phyloP scores from a whole-genome alignment of 2,329 filamentous ascomycete species.

The Cercospora sp. region DNA sequence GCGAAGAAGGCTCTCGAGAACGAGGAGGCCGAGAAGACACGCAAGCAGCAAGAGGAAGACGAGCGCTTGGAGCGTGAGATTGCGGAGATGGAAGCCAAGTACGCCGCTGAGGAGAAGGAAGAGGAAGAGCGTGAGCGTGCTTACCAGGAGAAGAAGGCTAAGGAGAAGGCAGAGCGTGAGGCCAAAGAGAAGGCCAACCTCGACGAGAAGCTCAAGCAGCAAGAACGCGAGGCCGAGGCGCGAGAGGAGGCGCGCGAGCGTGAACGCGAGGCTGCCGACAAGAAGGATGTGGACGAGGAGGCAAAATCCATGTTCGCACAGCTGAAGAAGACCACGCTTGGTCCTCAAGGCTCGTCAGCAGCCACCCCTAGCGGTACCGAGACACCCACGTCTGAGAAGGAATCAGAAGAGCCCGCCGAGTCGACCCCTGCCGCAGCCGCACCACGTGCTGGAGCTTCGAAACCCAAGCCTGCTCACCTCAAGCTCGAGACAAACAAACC shows the following conservation, averaged over 20 bases:
- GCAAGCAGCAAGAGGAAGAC: constrained; percentile 44
- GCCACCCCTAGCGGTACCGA: constrained; percentile 35
- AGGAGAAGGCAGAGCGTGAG: constrained; percentile 73
- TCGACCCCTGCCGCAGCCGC: constrained; percentile 27
- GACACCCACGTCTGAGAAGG: constrained; percentile 47
- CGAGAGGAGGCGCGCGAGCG: constrained; percentile 48
- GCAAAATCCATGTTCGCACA: constrained; percentile 51
- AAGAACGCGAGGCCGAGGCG: constrained; percentile 53
- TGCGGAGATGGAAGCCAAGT: constrained; percentile 57
- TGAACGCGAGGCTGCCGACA: constrained; percentile 35
- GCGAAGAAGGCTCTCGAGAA: constrained; percentile 39
- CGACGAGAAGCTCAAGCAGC: constrained; percentile 55
- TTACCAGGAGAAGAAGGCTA: constrained; percentile 37
- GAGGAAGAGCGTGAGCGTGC: constrained; percentile 45
- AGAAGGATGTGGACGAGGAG: constrained; percentile 38
- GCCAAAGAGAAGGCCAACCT: constrained; percentile 58
- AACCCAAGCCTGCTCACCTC: constrained; percentile 82
- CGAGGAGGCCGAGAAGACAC: constrained; percentile 36
- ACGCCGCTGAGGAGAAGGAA: constrained; percentile 28
- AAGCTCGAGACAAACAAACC: constrained; percentile 86
- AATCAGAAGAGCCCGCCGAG: constrained; percentile 26
- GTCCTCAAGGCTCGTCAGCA: constrained; percentile 44
- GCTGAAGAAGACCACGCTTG: constrained; percentile 53
- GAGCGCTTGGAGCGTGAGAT: constrained; percentile 59
- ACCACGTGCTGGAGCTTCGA: constrained; percentile 54